phyloP scores from a whole-genome alignment of 176 grass and related monocot genomes.

The Ensete glaucum region DNA sequence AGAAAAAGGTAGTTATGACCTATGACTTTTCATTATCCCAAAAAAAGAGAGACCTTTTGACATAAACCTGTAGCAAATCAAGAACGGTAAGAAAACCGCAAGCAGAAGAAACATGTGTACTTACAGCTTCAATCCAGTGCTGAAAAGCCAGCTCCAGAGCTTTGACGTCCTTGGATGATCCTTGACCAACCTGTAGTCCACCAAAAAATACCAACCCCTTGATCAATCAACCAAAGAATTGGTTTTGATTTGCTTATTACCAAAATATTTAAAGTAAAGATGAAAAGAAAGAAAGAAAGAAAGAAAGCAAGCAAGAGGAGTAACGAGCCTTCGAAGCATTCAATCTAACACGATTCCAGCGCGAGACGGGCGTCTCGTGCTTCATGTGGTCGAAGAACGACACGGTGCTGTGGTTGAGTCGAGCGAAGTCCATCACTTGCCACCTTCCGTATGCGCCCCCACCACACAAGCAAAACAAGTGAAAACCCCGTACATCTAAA shows the following conservation, averaged over 20 bases:
- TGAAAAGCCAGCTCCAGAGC: slow-evolving; percentile 85
- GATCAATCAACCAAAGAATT: no score
- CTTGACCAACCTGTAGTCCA: slow-evolving; percentile 55
- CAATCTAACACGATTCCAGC: slow-evolving; percentile 77
- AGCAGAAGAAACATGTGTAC: slow-evolving; percentile 16
- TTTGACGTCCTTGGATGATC: slow-evolving; percentile 53
- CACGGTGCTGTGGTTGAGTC: slow-evolving; percentile 60
- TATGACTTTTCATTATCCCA: no score
- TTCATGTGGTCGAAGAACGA: slow-evolving; percentile 67
- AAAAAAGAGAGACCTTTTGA: no score
- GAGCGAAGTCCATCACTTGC: slow-evolving; percentile 63
- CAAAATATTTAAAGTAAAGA: not conserved
- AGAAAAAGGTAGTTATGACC: no score
- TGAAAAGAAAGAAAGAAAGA: not conserved
- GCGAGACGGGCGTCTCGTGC: slow-evolving; percentile 58
- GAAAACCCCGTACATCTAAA: not conserved
- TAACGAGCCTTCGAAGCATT: slow-evolving; percentile 67
- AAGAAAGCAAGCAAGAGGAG: not conserved
- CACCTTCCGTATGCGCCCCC: slow-evolving; percentile 35
- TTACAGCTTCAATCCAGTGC: slow-evolving; percentile 97
- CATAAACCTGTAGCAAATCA: not conserved
- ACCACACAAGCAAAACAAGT: not conserved
- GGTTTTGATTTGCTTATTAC: not conserved
- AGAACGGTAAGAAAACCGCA: not conserved
- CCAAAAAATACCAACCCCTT: not conserved